Percentiles rank a stretch among this genome's conserved stretches.
Evolutionary conservation across 169 alveolate species (phyloP).

Genomic region (Eimeria mitis): DNA sequence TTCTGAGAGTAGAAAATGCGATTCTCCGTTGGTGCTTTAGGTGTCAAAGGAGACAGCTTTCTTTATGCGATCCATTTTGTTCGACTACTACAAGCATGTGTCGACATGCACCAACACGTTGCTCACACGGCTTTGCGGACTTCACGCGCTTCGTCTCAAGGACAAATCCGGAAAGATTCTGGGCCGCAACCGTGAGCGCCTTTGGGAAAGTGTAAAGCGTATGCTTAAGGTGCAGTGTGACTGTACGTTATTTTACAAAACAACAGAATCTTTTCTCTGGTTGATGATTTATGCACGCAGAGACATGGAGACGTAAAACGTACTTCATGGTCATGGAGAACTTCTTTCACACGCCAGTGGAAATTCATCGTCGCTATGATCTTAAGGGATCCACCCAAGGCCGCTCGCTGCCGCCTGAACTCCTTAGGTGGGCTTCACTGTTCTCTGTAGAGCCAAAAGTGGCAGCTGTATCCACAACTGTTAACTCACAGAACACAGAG

Average conservation of each 20-base stretch:
- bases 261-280: background rate
- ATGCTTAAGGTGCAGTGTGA: background rate
- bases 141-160: conserved; percentile 93
- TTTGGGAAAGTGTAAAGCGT: background rate
- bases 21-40: conserved; percentile 13
- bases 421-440: conserved; percentile 37
- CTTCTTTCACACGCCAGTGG: conserved; percentile 96
- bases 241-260: background rate
- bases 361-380: conserved; percentile 86
- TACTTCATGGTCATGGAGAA: conserved; percentile 98
- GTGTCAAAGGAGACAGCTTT: conserved; percentile 84
- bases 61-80: conserved; percentile 85
- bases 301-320: conserved; percentile 85
- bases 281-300: background rate
- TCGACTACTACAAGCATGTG: conserved; percentile 84
- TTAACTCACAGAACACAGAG: too few species aligned
- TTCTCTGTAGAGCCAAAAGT: background rate
- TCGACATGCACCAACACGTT: conserved; percentile 89
- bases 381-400: conserved; percentile 83
- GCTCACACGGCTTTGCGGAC: conserved; percentile 91
- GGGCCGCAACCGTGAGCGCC: conserved; percentile 26
- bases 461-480: background rate
- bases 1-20: background rate
- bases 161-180: conserved; percentile 77
- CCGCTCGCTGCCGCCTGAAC: conserved; percentile 81